phyloP scores from a whole-genome alignment of 768 basidiomycete species.

The Lentinus brumalis region DNA sequence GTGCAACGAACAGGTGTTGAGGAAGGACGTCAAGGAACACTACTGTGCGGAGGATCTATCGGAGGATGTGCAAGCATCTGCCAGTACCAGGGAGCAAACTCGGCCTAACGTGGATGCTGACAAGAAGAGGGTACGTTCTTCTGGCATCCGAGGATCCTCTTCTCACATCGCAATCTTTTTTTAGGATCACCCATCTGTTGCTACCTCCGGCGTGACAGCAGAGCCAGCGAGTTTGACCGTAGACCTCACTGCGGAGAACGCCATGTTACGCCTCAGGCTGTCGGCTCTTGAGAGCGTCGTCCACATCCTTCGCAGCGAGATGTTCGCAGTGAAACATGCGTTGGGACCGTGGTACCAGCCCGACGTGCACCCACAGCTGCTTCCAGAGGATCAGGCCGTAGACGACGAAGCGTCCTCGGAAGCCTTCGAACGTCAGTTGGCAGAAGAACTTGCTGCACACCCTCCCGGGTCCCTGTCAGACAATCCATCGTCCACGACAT shows the following conservation, averaged over 20 bases:
- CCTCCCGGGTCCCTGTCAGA: not conserved
- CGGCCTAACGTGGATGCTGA: not conserved
- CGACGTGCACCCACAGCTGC: constrained; percentile 28
- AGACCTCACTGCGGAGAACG: constrained; percentile 62
- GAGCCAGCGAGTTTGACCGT: not conserved
- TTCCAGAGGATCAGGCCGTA: constrained; percentile 1
- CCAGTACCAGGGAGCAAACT: not conserved
- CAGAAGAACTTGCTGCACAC: not conserved
- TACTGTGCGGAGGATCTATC: constrained; percentile 31
- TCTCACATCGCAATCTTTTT: not conserved
- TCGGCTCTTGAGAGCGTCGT: constrained; percentile 59
- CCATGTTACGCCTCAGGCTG: constrained; percentile 57
- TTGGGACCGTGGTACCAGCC: constrained; percentile 67
- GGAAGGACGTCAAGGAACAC: constrained; percentile 45
- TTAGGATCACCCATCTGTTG: not conserved
- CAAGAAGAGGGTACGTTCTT: not conserved
- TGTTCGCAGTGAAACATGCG: constrained; percentile 53
- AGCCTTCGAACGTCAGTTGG: not conserved
- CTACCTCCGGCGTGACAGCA: not conserved
- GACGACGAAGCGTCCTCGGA: not conserved
- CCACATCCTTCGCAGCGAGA: constrained; percentile 54
- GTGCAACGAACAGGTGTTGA: constrained; percentile 46
- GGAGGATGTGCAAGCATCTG: not conserved
- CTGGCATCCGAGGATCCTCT: too few relatives aligned
- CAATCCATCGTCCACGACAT: constrained; percentile 22